A percentile compares a stretch with the other conserved stretches of the same genome.
These are phyloP conservation scores for Cutaneotrichosporon sp. DNA, from an alignment of 1,284 basidiomycete genomes.

Conservation along the genomic window DNA sequence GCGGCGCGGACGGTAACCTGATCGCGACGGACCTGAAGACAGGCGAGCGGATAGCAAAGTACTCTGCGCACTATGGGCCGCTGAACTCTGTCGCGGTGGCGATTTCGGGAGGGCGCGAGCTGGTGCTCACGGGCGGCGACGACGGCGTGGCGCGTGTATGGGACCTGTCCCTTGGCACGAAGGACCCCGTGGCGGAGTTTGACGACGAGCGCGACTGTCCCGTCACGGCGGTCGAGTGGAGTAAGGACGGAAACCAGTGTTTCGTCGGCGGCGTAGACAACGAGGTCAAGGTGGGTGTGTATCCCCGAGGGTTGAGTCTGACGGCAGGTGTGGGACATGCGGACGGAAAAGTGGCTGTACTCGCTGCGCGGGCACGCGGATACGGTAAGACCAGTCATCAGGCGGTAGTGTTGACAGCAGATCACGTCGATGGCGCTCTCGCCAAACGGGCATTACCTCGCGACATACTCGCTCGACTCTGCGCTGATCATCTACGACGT, in stretches of 20 bases:
- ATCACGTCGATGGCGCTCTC: conserved; percentile 77
- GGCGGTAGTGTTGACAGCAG: conserved; percentile 16
- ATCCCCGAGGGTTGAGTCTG: background rate
- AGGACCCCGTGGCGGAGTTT: conserved; percentile 69
- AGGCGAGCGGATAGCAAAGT: conserved; percentile 39
- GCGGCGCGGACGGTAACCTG: conserved; percentile 44
- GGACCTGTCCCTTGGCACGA: conserved; percentile 72
- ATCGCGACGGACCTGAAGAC: conserved; percentile 43
- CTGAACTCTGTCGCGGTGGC: conserved; percentile 83
- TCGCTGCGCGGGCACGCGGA: conserved; percentile 74
- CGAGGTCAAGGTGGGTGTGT: conserved; percentile 70
- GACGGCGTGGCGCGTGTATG: conserved; percentile 83
- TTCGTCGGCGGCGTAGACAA: conserved; percentile 90
- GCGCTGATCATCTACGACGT: conserved; percentile 82
- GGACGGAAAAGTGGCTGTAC: conserved; percentile 71
- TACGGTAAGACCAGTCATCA: conserved; percentile 53
- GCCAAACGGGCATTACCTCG: conserved; percentile 74
- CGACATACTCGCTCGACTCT: conserved; percentile 82
- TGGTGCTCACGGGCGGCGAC: conserved; percentile 77
- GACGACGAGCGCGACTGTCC: conserved; percentile 69
- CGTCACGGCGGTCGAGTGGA: conserved; percentile 87
- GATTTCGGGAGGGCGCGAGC: conserved; percentile 65
- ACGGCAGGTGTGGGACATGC: conserved; percentile 71
- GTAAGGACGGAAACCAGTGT: conserved; percentile 74
- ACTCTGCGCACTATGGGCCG: conserved; percentile 71